Base-by-base conservation (phyloP, 139 green algal species). In the Chlorella sorokiniana region DNA sequence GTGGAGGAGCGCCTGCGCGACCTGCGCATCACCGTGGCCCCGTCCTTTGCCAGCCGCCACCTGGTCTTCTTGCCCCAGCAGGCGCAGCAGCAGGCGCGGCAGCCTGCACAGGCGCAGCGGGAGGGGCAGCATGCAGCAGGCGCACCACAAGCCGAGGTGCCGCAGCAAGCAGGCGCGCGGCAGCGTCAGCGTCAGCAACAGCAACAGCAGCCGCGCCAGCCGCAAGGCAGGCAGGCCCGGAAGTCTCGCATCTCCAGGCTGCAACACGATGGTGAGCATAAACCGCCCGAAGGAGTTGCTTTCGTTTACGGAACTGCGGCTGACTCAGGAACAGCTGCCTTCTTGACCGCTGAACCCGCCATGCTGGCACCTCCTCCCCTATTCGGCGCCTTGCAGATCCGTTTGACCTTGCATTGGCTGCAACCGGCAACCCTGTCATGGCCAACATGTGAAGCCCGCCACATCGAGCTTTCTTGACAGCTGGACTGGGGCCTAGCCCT, bases 1-100 rank as follows among this genome's bases (percentile, higher is more conserved):
- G 61, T 52, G 1, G 48, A 64, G 29, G 54, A 68, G 3, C n/a
- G 27, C 31, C 44, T 75, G 20, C 41, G 73, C 18, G 69, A 67
- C 2, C 52, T 86, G 41, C 76, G 86, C 41, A 88, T 90, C 44
- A 78, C 37, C 1, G 70, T 71, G 4, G 84, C 82, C 52, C 86
- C 86, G 2, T 76, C 67, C 63, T 68, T 84, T 68, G 79, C 68
- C 0, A 29, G 68, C 38, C 42, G 40, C 16, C 44, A 77, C 51
- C 78, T 75, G 62, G 69, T 78, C 16, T 84, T 84, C 69, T 68
- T 84, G 51, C 68, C 68, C 18, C 64, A 76, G 27, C 64, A 54
- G 64, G 22, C 56, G 18, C 78, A 56, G 63, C 78, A 75, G 35
- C 63, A 75, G 63, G 41, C 20, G 4, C 40, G 7, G 38, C 69